Base-by-base conservation (phyloP, 768 basidiomycete genomes). In the Pleurotus sapidus region DNA sequence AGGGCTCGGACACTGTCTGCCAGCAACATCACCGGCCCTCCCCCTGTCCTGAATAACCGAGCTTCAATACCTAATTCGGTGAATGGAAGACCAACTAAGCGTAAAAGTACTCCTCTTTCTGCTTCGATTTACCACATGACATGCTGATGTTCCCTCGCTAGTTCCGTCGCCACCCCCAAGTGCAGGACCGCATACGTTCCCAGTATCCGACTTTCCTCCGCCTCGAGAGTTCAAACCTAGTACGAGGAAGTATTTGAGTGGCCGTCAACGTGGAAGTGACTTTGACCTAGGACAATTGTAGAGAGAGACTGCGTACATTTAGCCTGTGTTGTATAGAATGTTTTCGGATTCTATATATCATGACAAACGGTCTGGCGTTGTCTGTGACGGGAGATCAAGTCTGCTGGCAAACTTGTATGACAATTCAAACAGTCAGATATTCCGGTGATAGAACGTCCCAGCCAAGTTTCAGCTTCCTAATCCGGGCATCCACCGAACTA, bases 151-250 rank as follows among this genome's bases (percentile, higher is more conserved):
- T 46, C 51, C 40, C 42, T 57, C 38, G 40, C 47, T 58, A 81
- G 80, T 81, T 24, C 77, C 77, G 24, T 79, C 81, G 3, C 80
- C 81, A 46, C 77, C 80, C 23, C 82, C 90, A 2, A 83, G 77
- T 55, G 81, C 79, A 42, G 90, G 90, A 7, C 68, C 77, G 20
- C 87, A 91, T 65, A 85, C 77, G 14, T 94, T 92, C 67, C 90
- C 89, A 5, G 81, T 86, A n/a, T 72, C 76, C 12, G 89, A 86
- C 50, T 92, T 93, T 67, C 92, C 92, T 1, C 84, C 85, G 12
- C 92, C 92, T 3, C 82, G 90, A 40, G 75, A 76, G 24, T 93
- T 92, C 68, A 67, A 68, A 37, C 65, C 69, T 4, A 73, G 67
- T 30, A 63, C 67, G 25, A 87, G 79, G 65, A 74, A 75, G 42